A percentile compares a stretch with the other conserved stretches of the same genome.
These are phyloP conservation scores for Vitis riparia DNA, from an alignment of 164 flowering plant genomes.

Conservation along the genomic window DNA sequence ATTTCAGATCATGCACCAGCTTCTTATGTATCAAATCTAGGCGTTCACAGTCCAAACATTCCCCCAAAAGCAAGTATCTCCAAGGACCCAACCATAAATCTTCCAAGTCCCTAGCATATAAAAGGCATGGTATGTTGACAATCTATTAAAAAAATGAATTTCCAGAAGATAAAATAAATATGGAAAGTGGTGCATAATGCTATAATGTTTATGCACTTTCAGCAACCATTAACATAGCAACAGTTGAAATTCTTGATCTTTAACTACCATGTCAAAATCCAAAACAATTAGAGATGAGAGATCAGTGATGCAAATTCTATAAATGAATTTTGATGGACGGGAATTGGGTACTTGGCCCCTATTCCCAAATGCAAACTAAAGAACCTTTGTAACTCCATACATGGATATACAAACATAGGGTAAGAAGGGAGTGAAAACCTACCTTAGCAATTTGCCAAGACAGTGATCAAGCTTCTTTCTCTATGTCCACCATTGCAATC, in stretches of 20 bases:
- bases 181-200: background rate
- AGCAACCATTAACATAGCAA: background rate
- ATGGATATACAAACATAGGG: background rate
- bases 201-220: background rate
- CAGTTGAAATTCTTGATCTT: background rate
- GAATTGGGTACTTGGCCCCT: background rate
- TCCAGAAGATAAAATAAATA: background rate
- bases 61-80: slow-evolving; percentile 73
- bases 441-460: too few species aligned
- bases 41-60: slow-evolving; percentile 32
- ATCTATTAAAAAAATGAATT: background rate
- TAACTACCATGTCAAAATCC: background rate
- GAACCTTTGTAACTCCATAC: background rate
- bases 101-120: slow-evolving; percentile 62
- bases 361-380: background rate
- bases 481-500: slow-evolving; percentile 76
- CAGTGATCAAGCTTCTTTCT: too few species aligned
- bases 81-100: slow-evolving; percentile 87
- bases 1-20: slow-evolving; percentile 45
- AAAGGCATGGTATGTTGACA: background rate
- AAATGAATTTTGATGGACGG: background rate
- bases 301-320: background rate
- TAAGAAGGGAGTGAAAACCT: slow-evolving; percentile 10
- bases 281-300: background rate
- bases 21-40: slow-evolving; percentile 38